Evolutionary conservation across 2,329 filamentous ascomycete genomes (phyloP), one percentile per base, ranked within the genome.

Genomic region (Albophoma yamanashiensis): DNA sequence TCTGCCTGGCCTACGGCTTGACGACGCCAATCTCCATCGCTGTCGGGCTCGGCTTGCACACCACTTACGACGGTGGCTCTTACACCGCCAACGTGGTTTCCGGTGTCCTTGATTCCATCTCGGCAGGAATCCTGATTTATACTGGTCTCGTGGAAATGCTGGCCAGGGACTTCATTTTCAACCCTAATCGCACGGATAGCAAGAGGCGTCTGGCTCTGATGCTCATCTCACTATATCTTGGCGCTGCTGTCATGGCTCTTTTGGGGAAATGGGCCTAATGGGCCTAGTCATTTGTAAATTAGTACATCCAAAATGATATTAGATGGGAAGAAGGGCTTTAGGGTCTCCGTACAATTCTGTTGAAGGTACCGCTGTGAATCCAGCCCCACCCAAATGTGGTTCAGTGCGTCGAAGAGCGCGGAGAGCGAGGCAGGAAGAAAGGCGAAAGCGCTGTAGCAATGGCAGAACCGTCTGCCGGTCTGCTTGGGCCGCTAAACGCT

Each of bases 81-180:
- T 53, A 36, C 50, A 53, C 50, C 4, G 50, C 50, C 50, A 36
- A 14, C 31, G 50, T 53, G 4, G 50, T 53, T 11, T 53, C 50
- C 4, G 50, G 50, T 14, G 50, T 53, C 27, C 50, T 53, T 17
- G 50, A 53, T 36, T 53, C 50, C 31, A 12, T 53, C 27, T 53
- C 50, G 3, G 31, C 50, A 9, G 50, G 50, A 0, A 36, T 53
- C 2, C 50, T 53, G 8, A 36, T 53, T n/a, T 53, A 53, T 9
- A 53, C 50, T 8, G 50, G 50, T 7, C 50, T 53, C 22, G 50
- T 53, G 27, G 50, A 53, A n/a, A 53, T 53, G 50, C 27, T 53
- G 27, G 50, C 50, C 2, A 53, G 50, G 6, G 69, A 96, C 71
- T 95, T 96, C 74, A 89, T 96, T 86, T 95, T 94, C 75, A 92